These are phyloP conservation scores for Arthrobotrys pseudoclavata DNA, from an alignment of 2,329 filamentous ascomycete genomes.

Conservation along the genomic window DNA sequence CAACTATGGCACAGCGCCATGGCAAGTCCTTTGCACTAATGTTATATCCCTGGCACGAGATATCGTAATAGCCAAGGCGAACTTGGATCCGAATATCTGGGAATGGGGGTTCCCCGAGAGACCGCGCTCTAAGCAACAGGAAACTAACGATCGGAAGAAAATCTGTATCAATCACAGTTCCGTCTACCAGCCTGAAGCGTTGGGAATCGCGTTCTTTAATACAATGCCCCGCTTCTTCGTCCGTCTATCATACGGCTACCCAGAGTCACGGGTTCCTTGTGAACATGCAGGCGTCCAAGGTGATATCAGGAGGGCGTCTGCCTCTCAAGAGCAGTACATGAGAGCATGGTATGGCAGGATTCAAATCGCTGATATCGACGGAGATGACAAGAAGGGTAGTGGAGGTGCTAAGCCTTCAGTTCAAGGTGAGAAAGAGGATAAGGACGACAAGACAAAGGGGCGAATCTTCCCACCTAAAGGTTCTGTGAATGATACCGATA, in stretches of 20 bases:
- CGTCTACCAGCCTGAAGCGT: constrained; percentile 40
- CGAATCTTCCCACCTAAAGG: background rate
- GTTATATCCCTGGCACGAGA: constrained; percentile 26
- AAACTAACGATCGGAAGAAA: constrained; percentile 45
- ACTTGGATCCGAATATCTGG: constrained; percentile 13
- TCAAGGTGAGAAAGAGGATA: background rate
- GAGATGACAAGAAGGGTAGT: background rate
- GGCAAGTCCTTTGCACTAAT: constrained; percentile 28
- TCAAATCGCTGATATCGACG: background rate
- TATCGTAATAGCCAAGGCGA: constrained; percentile 27
- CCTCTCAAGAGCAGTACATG: constrained; percentile 40
- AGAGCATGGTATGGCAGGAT: constrained; percentile 32
- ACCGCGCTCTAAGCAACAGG: constrained; percentile 11
- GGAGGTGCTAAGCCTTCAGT: background rate
- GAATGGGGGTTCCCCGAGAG: constrained; percentile 5
- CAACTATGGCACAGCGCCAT: constrained; percentile 31
- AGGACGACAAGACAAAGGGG: background rate
- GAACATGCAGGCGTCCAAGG: background rate
- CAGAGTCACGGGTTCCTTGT: constrained; percentile 5
- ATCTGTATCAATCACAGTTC: constrained; percentile 24
- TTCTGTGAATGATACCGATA: background rate
- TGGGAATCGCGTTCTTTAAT: constrained; percentile 37
- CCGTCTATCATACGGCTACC: constrained; percentile 35
- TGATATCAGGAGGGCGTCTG: background rate
- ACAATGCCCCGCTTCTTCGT: constrained; percentile 36